phyloP scores from a whole-genome alignment of 2,329 filamentous ascomycete species.

The Arthrobotrys sinensis region DNA sequence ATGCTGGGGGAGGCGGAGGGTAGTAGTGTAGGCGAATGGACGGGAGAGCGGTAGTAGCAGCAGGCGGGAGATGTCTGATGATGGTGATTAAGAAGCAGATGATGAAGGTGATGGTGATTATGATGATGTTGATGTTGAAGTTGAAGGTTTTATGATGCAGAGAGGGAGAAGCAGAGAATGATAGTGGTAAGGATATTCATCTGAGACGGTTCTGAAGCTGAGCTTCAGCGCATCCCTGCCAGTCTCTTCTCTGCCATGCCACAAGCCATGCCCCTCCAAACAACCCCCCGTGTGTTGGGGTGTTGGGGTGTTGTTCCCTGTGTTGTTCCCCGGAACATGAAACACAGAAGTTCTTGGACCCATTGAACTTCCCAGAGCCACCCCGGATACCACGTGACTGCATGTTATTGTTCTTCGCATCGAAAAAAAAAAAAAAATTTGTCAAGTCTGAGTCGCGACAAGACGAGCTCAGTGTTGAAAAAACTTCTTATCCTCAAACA shows the following conservation, averaged over 20 bases:
- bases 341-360: no score
- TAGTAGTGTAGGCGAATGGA: not conserved
- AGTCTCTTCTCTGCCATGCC: not conserved
- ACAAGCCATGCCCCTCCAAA: no score
- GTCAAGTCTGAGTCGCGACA: conserved; percentile 12
- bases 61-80: not conserved
- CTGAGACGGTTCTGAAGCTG: conserved; percentile 48
- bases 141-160: not conserved
- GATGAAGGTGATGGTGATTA: conserved; percentile 7
- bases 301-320: not conserved
- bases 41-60: not conserved
- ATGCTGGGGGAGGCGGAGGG: not conserved
- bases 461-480: not conserved
- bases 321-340: not conserved
- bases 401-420: not conserved
- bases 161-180: not conserved
- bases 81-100: conserved; percentile 6
- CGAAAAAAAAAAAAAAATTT: not conserved
- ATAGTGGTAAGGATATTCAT: not conserved
- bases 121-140: not conserved
- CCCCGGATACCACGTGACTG: conserved; percentile 11
- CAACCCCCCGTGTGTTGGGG: not conserved
- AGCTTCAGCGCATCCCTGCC: conserved; percentile 26
- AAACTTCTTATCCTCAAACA: conserved; percentile 3
- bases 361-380: not conserved